phyloP scores from a whole-genome alignment of 1,139 yeast species.

The Yamadazyma friedrichii region DNA sequence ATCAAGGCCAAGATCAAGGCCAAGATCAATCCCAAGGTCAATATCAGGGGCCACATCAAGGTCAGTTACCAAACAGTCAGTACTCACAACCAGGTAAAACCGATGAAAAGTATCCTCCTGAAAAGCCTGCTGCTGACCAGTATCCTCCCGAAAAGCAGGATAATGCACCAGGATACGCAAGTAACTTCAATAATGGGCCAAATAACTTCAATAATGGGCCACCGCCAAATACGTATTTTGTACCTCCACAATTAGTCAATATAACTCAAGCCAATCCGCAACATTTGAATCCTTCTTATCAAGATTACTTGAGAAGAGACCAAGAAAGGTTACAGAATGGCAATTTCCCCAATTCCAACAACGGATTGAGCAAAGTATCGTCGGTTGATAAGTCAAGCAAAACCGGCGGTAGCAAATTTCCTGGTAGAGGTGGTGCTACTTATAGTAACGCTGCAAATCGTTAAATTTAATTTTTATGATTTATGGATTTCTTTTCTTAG shows the following conservation, averaged over 20 bases:
- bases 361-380: neutral
- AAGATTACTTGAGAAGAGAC: slow-evolving; percentile 32
- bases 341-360: slow-evolving; percentile 25
- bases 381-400: slow-evolving; percentile 10
- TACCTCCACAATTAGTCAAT: slow-evolving; percentile 34
- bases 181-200: neutral
- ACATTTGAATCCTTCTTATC: slow-evolving; percentile 39
- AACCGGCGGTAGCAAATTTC: slow-evolving; percentile 31
- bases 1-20: neutral
- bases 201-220: neutral
- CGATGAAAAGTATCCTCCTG: neutral
- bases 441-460: slow-evolving; percentile 37
- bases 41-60: too few relatives aligned
- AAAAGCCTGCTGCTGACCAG: neutral
- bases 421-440: slow-evolving; percentile 40
- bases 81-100: too few relatives aligned
- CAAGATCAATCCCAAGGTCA: neutral
- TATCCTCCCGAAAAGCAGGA: neutral
- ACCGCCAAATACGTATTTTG: slow-evolving; percentile 5
- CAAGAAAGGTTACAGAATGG: slow-evolving; percentile 34
- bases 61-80: too few relatives aligned
- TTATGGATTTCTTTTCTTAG: neutral
- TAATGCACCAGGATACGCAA: neutral
- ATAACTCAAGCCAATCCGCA: slow-evolving; percentile 36
- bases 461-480: neutral